These are phyloP conservation scores for Gyrodon lividus DNA, from an alignment of 768 basidiomycete genomes.

Conservation along the genomic window DNA sequence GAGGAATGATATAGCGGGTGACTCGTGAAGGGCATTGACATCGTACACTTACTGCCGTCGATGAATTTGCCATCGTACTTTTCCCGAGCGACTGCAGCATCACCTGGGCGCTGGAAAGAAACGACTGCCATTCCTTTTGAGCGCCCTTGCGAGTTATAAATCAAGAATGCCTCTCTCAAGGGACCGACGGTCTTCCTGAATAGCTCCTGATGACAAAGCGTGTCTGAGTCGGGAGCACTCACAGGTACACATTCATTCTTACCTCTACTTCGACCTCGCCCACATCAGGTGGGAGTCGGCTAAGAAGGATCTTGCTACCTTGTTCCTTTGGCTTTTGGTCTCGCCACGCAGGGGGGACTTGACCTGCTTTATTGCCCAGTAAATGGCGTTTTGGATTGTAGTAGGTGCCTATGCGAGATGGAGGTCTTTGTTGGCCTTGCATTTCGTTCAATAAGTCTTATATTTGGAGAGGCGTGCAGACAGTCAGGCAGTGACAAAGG, in stretches of 20 bases:
- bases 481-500: not conserved
- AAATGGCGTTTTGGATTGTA: constrained; percentile 55
- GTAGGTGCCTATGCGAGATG: constrained; percentile 43
- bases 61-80: constrained; percentile 80
- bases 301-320: constrained; percentile 70
- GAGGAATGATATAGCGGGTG: not conserved
- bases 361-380: constrained; percentile 56
- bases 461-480: not conserved
- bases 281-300: constrained; percentile 66
- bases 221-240: constrained; percentile 5
- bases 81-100: constrained; percentile 58
- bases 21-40: not conserved
- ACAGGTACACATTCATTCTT: constrained; percentile 14
- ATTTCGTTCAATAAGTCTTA: not conserved
- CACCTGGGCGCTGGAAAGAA: constrained; percentile 57
- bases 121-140: constrained; percentile 84
- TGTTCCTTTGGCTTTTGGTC: constrained; percentile 36
- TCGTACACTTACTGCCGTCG: constrained; percentile 49
- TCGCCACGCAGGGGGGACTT: constrained; percentile 63
- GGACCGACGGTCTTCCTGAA: constrained; percentile 78
- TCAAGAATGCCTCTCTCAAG: constrained; percentile 64
- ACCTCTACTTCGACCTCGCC: constrained; percentile 68
- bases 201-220: constrained; percentile 50
- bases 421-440: constrained; percentile 14
- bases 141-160: constrained; percentile 72